Evolutionary conservation across 345 rosid genomes (phyloP).

Genomic region (Garcia nutans): DNA sequence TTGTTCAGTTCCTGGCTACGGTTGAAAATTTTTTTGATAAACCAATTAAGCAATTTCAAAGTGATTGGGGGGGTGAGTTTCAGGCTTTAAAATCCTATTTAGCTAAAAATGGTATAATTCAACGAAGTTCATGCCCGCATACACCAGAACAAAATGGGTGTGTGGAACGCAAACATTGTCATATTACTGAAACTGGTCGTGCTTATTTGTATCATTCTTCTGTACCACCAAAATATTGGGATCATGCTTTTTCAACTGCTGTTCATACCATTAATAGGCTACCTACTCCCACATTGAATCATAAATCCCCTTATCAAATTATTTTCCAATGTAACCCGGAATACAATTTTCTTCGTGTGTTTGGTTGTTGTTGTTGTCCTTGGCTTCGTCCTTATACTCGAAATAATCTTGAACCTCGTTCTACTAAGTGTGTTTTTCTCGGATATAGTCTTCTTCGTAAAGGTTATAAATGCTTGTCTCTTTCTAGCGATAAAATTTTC

Average conservation of each 20-base stretch:
- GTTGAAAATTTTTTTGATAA: background rate
- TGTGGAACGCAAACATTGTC: background rate
- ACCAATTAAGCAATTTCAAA: background rate
- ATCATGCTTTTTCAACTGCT: background rate
- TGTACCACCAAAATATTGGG: background rate
- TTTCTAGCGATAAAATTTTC: too few species aligned
- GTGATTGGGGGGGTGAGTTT: background rate
- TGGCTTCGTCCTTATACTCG: background rate
- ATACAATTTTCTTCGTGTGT: background rate
- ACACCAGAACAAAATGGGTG: constrained; percentile 1
- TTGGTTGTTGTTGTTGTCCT: background rate
- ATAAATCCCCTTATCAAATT: background rate
- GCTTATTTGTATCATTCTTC: background rate
- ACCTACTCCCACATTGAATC: background rate
- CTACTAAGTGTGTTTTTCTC: background rate
- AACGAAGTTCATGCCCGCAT: background rate
- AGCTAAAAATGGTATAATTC: background rate
- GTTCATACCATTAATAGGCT: background rate
- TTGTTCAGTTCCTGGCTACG: background rate
- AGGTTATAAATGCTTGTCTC: background rate
- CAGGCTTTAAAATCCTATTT: background rate
- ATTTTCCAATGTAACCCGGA: background rate
- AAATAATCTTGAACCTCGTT: background rate
- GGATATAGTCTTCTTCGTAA: background rate
- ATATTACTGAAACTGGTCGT: background rate